These are phyloP conservation scores for Ganoderma meredithae DNA, from an alignment of 1,284 basidiomycete genomes.

Conservation along the genomic window DNA sequence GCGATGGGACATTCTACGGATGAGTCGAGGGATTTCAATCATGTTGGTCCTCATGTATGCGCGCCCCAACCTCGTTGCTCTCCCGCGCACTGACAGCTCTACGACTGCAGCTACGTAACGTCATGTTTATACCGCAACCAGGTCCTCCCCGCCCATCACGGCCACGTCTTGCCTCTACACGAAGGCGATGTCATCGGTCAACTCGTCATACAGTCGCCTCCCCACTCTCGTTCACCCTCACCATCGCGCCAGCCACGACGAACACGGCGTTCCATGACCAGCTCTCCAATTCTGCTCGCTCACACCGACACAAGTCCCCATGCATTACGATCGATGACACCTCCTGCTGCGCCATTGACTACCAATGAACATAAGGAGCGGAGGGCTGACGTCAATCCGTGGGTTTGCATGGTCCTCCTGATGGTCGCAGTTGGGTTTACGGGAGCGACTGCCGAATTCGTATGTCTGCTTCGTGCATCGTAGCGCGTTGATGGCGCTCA, in stretches of 20 bases:
- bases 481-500: too few species aligned
- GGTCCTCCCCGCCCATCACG: constrained; percentile 48
- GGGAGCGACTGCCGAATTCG: constrained; percentile 74
- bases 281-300: neutral
- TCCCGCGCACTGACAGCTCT: neutral
- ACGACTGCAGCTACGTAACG: constrained; percentile 47
- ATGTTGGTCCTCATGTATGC: constrained; percentile 66
- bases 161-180: neutral
- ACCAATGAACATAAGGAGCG: constrained; percentile 43
- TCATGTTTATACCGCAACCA: constrained; percentile 66
- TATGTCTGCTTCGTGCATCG: constrained; percentile 40
- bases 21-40: constrained; percentile 69
- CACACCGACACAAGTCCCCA: constrained; percentile 38
- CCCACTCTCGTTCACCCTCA: neutral
- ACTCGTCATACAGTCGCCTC: neutral
- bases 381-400: constrained; percentile 64
- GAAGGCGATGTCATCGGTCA: neutral
- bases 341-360: constrained; percentile 47
- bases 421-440: constrained; percentile 60
- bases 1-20: constrained; percentile 55
- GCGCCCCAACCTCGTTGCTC: neutral
- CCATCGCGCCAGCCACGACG: neutral
- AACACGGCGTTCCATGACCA: neutral
- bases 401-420: constrained; percentile 60
- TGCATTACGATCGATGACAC: constrained; percentile 47